Base-by-base conservation (phyloP, 2,329 filamentous ascomycete species). In the Epichloe uncinata region DNA sequence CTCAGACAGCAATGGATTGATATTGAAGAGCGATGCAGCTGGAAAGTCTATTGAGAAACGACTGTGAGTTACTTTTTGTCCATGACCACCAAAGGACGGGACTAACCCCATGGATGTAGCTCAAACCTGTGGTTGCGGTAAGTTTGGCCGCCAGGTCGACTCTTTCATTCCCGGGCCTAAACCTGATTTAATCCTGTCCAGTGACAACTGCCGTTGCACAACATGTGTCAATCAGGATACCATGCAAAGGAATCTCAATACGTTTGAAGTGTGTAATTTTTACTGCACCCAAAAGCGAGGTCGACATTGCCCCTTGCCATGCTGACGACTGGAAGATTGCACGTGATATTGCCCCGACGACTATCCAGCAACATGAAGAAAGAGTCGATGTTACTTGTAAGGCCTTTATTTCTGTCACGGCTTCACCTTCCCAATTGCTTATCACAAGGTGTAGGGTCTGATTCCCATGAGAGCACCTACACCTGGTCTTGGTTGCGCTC, bases 381-480 rank as follows among this genome's bases (percentile, higher is more conserved):
- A 60, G 64, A 2, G 57, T 70, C 6, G 58, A 63, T 26, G 56
- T 70, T 9, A 53, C 61, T 42, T 70, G 67, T 69, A 61, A 50
- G 57, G 40, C 26, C 26, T 30, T 33, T 7, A 33, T 4, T 2
- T 34, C 8, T 16, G 26, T 7, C 8, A 3, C 30, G 2, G 16
- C 26, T 3, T 11, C n/a, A 16, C 7, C 26, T 12, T 18, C 3
- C 15, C 8, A 47, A 18, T 33, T 22, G 11, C 52, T 57, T 11
- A 48, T n/a, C 6, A 3, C 15, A 13, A 18, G 47, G 9, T 20
- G 18, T n/a, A 87, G 84, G 84, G 83, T 74, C 75, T 52, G 82
- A 85, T 61, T 73, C 72, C 1, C 89, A 95, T 63, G 61, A 71
- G 42, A 89, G 85, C 65, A 65, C 71, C 22, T 94, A 89, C 61